Base-by-base conservation (phyloP, 495 filamentous ascomycete genomes). In the Friedmanniomyces simplex region DNA sequence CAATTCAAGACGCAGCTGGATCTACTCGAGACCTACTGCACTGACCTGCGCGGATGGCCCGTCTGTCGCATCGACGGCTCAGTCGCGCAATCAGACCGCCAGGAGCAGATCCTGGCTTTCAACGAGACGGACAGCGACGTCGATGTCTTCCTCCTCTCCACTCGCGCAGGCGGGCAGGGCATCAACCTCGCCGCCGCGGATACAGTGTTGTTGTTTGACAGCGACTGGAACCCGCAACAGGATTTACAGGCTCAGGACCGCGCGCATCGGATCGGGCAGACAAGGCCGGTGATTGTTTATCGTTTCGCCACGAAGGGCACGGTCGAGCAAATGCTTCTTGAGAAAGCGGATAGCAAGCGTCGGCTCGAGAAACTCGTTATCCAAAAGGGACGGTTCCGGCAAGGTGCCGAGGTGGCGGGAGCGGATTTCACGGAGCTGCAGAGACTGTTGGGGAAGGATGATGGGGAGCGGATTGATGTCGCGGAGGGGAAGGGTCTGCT, bases 151-250 rank as follows among this genome's bases (percentile, higher is more conserved):
- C 70, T 98, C 10, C 77, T 98, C 0, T 88, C 83, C 25, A 98
- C 93, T 11, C 81, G 93, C 34, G 93, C 93, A 0, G 93, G 93
- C 39, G 93, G 93, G 3, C 88, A 95, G 61, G 93, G 93, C 36
- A 96, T 98, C 76, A 98, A 98, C 68, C 77, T 86, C 21, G 77
- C 63, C 0, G 77, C 85, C 0, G 85, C 85, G 1, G 85, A 88
- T 55, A 88, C 85, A 0, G 85, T 88, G 26, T 82, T 88, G 61
- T 74, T 88, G 14, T 88, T 81, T 63, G 85, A 88, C 66, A 82
- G 81, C 28, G 93, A 98, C 69, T 98, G 93, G 91, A 98, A 98
- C 66, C 93, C 93, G 0, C 93, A 97, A 69, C 89, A 95, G 66
- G 93, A 98, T 70, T 77, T 98, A 16, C 93, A 98, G 68, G 93